Evolutionary conservation across 495 filamentous ascomycete genomes (phyloP), one percentile per base, ranked within the genome.

Genomic region (Antarctomyces pellizariae): DNA sequence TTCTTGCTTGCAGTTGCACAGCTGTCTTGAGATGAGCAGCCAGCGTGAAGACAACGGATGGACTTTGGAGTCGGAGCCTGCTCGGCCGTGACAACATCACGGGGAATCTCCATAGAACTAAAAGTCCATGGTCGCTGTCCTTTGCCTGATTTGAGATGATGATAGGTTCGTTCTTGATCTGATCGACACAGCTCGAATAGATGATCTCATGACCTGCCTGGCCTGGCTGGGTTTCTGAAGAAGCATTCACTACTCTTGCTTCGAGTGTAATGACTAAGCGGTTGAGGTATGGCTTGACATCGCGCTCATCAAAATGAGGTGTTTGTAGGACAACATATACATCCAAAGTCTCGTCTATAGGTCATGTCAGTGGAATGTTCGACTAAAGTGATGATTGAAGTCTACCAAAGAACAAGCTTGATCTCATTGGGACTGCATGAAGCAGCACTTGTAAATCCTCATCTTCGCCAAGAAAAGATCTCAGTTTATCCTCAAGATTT

Each of bases 101-200:
- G 11, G 69, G 55, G 12, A 75, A 49, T 39, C 68, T 80, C 82
- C 82, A 92, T 29, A 84, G 57, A n/a, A 71, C 64, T 34, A 79
- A 65, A 11, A 71, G 55, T n/a, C 33, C 46, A 8, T 42, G 32
- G 7, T 41, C 36, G 0, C 25, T 31, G 7, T 57, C 56, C 24
- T 66, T 58, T 13, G 51, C 53, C 18, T 56, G 51, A 29, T 67
- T 61, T 8, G 62, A 52, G 7, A 76, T 33, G 25, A 75, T 58
- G 4, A 70, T 45, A 11, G 71, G 73, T 13, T 77, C 58, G 26
- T 67, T 57, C 3, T 57, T 44, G n/a, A n/a, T n/a, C 12, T 60
- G 49, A 37, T 67, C 52, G 6, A 80, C 54, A 5, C 51, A 48
- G 13, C 65, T 70, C 13, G 55, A 67, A 40, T 64, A 75, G 18